phyloP scores from a whole-genome alignment of 768 basidiomycete species.

The Dacryopinax spathularia region DNA sequence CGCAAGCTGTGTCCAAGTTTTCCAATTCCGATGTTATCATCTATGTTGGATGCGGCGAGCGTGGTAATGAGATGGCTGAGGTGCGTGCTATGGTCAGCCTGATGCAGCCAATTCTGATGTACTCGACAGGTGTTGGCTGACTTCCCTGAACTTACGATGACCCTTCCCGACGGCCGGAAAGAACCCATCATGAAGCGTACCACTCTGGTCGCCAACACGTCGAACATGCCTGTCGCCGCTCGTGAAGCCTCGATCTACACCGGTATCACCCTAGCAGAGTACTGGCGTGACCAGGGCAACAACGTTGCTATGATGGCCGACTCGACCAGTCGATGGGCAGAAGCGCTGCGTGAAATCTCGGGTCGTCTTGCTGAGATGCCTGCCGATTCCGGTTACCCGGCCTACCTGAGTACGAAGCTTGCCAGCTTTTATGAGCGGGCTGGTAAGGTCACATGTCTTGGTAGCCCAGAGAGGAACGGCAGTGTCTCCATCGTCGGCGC shows the following conservation, averaged over 20 bases:
- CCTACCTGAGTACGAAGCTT: slow-evolving; percentile 87
- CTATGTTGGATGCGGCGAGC: slow-evolving; percentile 97
- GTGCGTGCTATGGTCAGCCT: slow-evolving; percentile 26
- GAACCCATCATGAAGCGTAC: slow-evolving; percentile 99
- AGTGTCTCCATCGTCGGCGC: slow-evolving; percentile 98
- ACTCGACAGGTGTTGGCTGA: slow-evolving; percentile 10
- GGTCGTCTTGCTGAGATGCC: slow-evolving; percentile 99
- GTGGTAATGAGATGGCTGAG: slow-evolving; percentile 68
- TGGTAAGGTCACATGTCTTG: slow-evolving; percentile 85
- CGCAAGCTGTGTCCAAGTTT: slow-evolving; percentile 92
- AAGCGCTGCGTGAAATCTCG: slow-evolving; percentile 96
- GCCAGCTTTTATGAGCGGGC: slow-evolving; percentile 98
- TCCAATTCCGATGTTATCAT: slow-evolving; percentile 99
- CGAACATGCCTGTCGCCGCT: slow-evolving; percentile 99
- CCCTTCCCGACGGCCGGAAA: slow-evolving; percentile 69
- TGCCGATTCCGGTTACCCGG: slow-evolving; percentile 97
- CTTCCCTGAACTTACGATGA: slow-evolving; percentile 82
- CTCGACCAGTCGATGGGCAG: slow-evolving; percentile 97
- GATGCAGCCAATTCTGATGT: too few species aligned
- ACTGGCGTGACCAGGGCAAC: slow-evolving; percentile 97
- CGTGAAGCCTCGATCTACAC: slow-evolving; percentile 99
- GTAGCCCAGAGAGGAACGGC: slow-evolving; percentile 73
- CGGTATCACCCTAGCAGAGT: slow-evolving; percentile 96
- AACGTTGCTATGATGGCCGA: slow-evolving; percentile 99
- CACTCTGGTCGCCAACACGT: slow-evolving; percentile 95